Evolutionary conservation across 2,329 filamentous ascomycete species (phyloP).

Genomic region (Aspergillus sojae): DNA sequence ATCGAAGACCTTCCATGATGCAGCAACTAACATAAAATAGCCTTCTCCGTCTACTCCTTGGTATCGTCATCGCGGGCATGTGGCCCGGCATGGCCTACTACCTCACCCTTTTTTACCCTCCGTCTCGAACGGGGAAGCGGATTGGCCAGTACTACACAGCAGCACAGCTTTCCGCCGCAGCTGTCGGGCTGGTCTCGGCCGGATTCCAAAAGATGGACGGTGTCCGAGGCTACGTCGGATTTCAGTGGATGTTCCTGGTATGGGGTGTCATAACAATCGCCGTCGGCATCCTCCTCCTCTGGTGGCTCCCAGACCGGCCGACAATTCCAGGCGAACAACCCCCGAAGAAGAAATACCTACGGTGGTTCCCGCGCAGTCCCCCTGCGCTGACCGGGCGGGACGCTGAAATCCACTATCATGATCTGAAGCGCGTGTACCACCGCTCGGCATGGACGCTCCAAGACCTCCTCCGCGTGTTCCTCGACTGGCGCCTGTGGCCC

Average conservation of each 20-base stretch:
- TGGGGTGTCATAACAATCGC: conserved; percentile 77
- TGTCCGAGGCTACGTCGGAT: conserved; percentile 70
- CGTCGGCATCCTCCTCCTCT: conserved; percentile 73
- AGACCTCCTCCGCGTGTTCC: conserved; percentile 70
- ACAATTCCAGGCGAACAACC: conserved; percentile 59
- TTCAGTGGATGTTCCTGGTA: conserved; percentile 75
- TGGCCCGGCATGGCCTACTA: conserved; percentile 97
- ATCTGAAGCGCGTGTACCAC: conserved; percentile 79
- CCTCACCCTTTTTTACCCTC: conserved; percentile 87
- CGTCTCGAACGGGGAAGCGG: conserved; percentile 80
- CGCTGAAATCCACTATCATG: conserved; percentile 78
- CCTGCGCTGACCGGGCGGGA: conserved; percentile 78
- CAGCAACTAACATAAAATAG: conserved; percentile 19
- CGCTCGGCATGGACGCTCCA: conserved; percentile 70
- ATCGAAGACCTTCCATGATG: not conserved
- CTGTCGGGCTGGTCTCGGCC: conserved; percentile 85
- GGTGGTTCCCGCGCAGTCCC: conserved; percentile 68
- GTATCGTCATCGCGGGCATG: conserved; percentile 87
- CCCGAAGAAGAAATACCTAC: conserved; percentile 42
- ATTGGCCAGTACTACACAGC: conserved; percentile 91
- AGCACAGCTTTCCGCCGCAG: conserved; percentile 82
- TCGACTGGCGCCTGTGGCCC: conserved; percentile 89
- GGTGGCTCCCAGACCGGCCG: conserved; percentile 89
- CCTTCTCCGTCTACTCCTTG: conserved; percentile 80
- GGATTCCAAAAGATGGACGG: conserved; percentile 93